These are phyloP conservation scores for Boletus pseudopeckii DNA, from an alignment of 768 basidiomycete species.

Conservation along the genomic window DNA sequence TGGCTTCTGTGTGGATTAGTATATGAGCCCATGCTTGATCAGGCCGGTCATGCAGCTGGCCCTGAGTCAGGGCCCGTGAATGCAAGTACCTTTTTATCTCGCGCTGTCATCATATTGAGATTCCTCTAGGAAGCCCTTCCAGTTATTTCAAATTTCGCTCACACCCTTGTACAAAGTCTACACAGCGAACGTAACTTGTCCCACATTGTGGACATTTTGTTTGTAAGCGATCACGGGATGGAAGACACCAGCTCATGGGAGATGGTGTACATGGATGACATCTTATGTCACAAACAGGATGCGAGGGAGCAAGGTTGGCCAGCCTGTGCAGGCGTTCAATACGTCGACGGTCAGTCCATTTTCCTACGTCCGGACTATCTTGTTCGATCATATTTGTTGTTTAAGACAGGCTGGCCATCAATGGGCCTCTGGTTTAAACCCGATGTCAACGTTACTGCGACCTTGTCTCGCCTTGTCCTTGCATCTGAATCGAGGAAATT, in stretches of 20 bases:
- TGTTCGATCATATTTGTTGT: background rate
- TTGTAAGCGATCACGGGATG: slow-evolving; percentile 88
- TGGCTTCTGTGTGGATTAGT: slow-evolving; percentile 35
- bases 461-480: slow-evolving; percentile 48
- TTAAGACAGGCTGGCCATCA: slow-evolving; percentile 75
- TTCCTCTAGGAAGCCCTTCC: slow-evolving; percentile 52
- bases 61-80: slow-evolving; percentile 66
- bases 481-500: slow-evolving; percentile 56
- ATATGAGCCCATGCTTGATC: slow-evolving; percentile 83
- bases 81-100: slow-evolving; percentile 37
- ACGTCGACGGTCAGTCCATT: slow-evolving; percentile 11
- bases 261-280: slow-evolving; percentile 68
- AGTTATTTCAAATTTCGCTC: slow-evolving; percentile 67
- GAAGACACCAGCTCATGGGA: slow-evolving; percentile 76
- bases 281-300: slow-evolving; percentile 13
- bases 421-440: slow-evolving; percentile 77
- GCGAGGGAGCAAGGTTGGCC: slow-evolving; percentile 10
- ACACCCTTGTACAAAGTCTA: slow-evolving; percentile 39
- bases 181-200: slow-evolving; percentile 69
- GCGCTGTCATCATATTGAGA: background rate
- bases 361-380: background rate
- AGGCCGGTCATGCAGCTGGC: slow-evolving; percentile 70
- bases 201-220: slow-evolving; percentile 78
- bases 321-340: slow-evolving; percentile 7
- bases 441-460: slow-evolving; percentile 49